phyloP scores from a whole-genome alignment of 352 stramenopile genomes.

The Phytophthora chlamydospora region DNA sequence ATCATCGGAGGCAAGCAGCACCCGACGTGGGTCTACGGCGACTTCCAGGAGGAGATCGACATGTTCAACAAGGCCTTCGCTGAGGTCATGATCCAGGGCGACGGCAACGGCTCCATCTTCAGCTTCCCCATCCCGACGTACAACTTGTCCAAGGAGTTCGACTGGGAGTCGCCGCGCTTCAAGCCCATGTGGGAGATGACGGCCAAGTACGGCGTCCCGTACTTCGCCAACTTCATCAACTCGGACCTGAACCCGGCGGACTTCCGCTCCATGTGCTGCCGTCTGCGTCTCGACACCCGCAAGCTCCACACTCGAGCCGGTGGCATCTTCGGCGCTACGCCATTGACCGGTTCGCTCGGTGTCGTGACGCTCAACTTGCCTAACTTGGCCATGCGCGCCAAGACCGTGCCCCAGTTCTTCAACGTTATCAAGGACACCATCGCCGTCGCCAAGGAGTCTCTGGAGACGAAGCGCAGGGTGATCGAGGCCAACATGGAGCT shows the following conservation, averaged over 20 bases:
- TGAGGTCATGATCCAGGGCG: slow-evolving; percentile 39
- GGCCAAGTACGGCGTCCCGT: slow-evolving; percentile 38
- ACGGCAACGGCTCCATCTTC: slow-evolving; percentile 41
- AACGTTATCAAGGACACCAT: slow-evolving; percentile 33
- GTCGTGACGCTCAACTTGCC: slow-evolving; percentile 40
- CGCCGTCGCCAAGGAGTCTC: slow-evolving; percentile 33
- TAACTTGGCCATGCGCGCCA: slow-evolving; percentile 31
- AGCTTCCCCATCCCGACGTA: slow-evolving; percentile 44
- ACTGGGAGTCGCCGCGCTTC: slow-evolving; percentile 35
- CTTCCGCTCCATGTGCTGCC: slow-evolving; percentile 38
- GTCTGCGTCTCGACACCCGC: slow-evolving; percentile 35
- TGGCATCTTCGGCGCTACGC: slow-evolving; percentile 38
- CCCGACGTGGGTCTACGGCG: slow-evolving; percentile 31
- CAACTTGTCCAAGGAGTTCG: slow-evolving; percentile 37
- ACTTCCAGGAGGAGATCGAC: slow-evolving; percentile 41
- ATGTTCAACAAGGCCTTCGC: slow-evolving; percentile 42
- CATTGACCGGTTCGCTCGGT: slow-evolving; percentile 35
- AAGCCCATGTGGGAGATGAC: slow-evolving; percentile 40
- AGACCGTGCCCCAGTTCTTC: slow-evolving; percentile 35
- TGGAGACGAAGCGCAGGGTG: slow-evolving; percentile 37
- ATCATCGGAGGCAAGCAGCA: slow-evolving; percentile 38
- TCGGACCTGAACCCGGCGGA: slow-evolving; percentile 35
- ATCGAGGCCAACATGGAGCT: slow-evolving; percentile 40
- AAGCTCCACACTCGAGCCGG: slow-evolving; percentile 36
- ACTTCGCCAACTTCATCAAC: slow-evolving; percentile 44